Base-by-base conservation (phyloP, 495 filamentous ascomycete species). In the Podospora fimiseda region DNA sequence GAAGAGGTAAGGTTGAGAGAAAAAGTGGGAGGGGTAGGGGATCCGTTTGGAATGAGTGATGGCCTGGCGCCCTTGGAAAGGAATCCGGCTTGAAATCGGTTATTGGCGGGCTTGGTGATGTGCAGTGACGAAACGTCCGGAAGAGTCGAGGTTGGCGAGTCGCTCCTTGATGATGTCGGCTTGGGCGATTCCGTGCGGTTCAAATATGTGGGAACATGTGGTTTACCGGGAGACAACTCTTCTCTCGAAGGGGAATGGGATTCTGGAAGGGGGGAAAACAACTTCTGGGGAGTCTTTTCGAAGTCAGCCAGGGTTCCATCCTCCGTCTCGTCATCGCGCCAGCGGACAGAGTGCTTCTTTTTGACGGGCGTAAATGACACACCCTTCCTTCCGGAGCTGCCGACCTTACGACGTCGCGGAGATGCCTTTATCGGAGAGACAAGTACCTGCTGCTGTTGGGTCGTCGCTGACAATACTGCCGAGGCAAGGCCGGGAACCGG, bases 261-360 rank as follows among this genome's bases (percentile, higher is more conserved):
- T 27, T 54, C 67, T 15, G 70, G 61, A 30, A 81, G 77, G 13
- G 73, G 67, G 0, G 78, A 78, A 22, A 80, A 76, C 11, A 77
- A 67, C 61, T 81, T 86, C 60, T 88, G 75, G 21, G 90, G 92
- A 3, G 91, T 94, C 69, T 88, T 88, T 64, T 91, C 85, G 56
- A 90, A 95, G 61, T 96, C 92, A 49, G 88, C 88, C 23, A 96
- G 71, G 24, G 84, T 78, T 9, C 89, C 89, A 15, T 80, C 72
- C 61, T 96, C 86, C 22, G 83, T 80, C 47, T 87, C 87, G 59
- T 97, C 93, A 63, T 98, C 93, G 43, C 87, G 84, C 94, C 94
- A 98, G 49, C 90, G 79, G 13, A 98, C 93, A 36, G 79, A 81
- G 59, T 88, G 76, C 73, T 95, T 87, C 72, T 93, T 93, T 74